Conservation (phyloP, 257 asterid species). For the Gentiana macrophylla region DNA sequence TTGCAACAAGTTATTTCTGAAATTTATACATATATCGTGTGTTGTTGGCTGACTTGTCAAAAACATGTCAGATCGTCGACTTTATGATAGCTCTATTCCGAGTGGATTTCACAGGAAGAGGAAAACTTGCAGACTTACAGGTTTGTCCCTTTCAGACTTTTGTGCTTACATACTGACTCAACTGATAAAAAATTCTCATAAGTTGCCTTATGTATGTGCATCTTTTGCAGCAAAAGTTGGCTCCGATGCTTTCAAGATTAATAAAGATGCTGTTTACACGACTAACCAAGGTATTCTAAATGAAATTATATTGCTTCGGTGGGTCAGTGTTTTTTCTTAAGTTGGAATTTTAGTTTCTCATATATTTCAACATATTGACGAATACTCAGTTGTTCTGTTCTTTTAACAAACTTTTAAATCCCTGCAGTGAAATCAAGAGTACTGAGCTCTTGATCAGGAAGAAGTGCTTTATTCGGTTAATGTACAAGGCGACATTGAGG, state of each 20-base stretch:
- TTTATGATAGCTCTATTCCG: slow-evolving; percentile 93
- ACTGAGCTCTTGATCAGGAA: no score
- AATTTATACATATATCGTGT: slow-evolving; percentile 3
- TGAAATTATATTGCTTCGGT: not conserved
- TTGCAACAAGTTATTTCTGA: slow-evolving; percentile 1
- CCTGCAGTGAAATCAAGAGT: no score
- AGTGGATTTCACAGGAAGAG: slow-evolving; percentile 96
- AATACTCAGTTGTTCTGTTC: no score
- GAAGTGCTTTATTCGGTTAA: no score
- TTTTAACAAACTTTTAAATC: no score
- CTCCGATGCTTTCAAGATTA: slow-evolving; percentile 94
- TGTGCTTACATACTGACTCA: not conserved
- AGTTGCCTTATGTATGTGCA: slow-evolving; percentile 4
- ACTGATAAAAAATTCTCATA: not conserved
- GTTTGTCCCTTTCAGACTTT: slow-evolving; percentile 28
- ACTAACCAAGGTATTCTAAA: slow-evolving; percentile 75
- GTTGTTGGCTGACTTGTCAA: slow-evolving; percentile 11
- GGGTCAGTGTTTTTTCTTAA: no score
- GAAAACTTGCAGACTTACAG: slow-evolving; percentile 98
- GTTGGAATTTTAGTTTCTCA: no score
- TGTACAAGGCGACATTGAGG: no score
- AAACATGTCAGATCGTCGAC: slow-evolving; percentile 70
- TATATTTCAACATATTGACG: no score
- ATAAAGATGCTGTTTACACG: slow-evolving; percentile 96
- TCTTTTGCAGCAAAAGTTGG: slow-evolving; percentile 84